Base-by-base conservation (phyloP, 257 asterid genomes). In the Euphrasia confusa region DNA sequence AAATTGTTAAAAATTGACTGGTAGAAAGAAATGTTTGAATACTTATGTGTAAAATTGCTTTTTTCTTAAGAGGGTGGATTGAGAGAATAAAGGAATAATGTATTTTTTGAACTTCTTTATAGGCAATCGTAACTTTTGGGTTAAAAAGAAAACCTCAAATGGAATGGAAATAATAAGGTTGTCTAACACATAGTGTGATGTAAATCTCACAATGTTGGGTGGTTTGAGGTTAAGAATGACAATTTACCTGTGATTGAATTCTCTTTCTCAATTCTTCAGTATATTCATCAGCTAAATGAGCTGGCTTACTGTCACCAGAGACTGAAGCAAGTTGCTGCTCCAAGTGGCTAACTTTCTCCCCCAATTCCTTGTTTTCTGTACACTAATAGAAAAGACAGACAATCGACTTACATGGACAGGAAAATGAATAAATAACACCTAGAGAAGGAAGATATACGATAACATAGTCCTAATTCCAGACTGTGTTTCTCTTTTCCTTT, bases 241-340 rank as follows among this genome's bases (percentile, higher is more conserved):
- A 78, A 62, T 67, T 40, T 66, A 86, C 97, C 97, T 88, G 97
- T 40, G 80, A 73, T 83, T 89, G 95, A 61, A 84, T 76, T 75
- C 78, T 89, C 79, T 66, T 86, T 68, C 79, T 78, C 80, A 89
- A 70, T 61, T 85, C 97, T 10, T 81, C 90, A 52, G 70, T 60
- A 68, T 68, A 72, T 75, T 80, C 95, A 75, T 83, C 86, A 45
- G 85, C 77, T 61, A 70, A 69, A 66, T 71, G 30, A 45, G 74
- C 58, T 56, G 74, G 65, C 61, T 59, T 58, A 61, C 75, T 83
- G 66, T 69, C 87, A 66, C 77, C 63, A 24, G 81, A 45, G 54
- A 73, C 75, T 58, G 79, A 72, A 57, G 83, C 85, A 53, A 89
- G 78, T 77, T 86, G 87, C 70, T 80, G 86, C 79, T 92, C 96